Base-by-base conservation (phyloP, 2,329 filamentous ascomycete species). In the Paramyrothecium roridum region DNA sequence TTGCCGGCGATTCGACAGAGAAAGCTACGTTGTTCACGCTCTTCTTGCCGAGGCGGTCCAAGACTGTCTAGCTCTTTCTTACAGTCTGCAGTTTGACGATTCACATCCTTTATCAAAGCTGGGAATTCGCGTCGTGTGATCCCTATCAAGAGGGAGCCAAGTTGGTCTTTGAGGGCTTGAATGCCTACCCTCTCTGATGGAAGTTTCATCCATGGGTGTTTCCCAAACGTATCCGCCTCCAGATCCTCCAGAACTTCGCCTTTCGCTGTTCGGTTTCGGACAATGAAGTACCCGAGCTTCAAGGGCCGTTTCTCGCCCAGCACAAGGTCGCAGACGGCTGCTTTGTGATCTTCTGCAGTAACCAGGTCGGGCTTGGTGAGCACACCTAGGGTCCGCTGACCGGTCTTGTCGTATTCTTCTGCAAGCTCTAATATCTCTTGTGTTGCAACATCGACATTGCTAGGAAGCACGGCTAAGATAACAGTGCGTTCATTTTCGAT, bases 311-410 rank as follows among this genome's bases (percentile, higher is more conserved):
- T 68, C 16, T 73, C 76, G 0, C 77, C 77, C 0, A 52, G 48
- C 0, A 81, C 69, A 0, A 80, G 71, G 3, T 80, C 70, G 3
- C 76, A 65, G 1, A 77, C 67, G 1, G 70, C 70, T 0, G 68
- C 62, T 23, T 76, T 68, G 1, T 67, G 75, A 0, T 69, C 68
- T 0, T 63, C 55, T 50, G 82, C 79, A 0, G 64, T 65, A 0
- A 79, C 76, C 0, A 86, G 68, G 55, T 89, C 85, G 0, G 83
- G 80, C 59, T 87, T 88, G 0, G 84, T 88, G 0, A 87, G 70
- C 0, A 81, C 74, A 0, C 75, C 76, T 8, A 78, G 60, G 0
- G 78, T 82, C 0, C 79, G 59, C 3, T 65, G 57, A 0, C 78
- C 77, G 0, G 69, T 54, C 0, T 73, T 70, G 13, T 82, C 80